Evolutionary conservation across 371 early-diverging fungal species (phyloP).

Genomic region (Mortierella sp.): DNA sequence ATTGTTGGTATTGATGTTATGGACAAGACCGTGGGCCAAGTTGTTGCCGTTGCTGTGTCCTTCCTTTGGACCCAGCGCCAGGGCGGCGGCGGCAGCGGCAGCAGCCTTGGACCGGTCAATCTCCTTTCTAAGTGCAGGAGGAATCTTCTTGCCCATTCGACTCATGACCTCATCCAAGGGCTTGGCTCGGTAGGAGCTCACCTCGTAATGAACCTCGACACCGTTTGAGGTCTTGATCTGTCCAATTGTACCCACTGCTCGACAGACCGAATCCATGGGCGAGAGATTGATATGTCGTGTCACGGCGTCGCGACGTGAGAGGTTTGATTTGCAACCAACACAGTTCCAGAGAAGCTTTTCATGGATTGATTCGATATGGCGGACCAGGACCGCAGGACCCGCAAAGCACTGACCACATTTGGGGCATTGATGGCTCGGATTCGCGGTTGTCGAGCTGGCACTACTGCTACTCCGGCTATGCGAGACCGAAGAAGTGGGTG

Average conservation of each 20-base stretch:
- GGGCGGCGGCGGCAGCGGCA: slow-evolving; percentile 8
- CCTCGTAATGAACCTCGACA: slow-evolving; percentile 36
- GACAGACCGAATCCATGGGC: slow-evolving; percentile 49
- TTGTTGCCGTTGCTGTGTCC: neutral
- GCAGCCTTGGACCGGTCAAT: slow-evolving; percentile 43
- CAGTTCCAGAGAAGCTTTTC: slow-evolving; percentile 51
- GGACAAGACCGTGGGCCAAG: neutral
- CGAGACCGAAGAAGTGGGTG: neutral
- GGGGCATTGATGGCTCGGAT: slow-evolving; percentile 38
- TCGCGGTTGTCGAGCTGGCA: slow-evolving; percentile 7
- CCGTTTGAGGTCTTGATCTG: slow-evolving; percentile 47
- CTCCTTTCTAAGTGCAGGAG: slow-evolving; percentile 36
- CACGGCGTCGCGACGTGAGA: slow-evolving; percentile 46
- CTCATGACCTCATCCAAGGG: slow-evolving; percentile 51
- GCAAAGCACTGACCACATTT: slow-evolving; percentile 45
- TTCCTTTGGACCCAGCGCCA: neutral
- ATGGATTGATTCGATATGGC: slow-evolving; percentile 51
- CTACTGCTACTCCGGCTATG: neutral
- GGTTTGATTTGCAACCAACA: slow-evolving; percentile 47
- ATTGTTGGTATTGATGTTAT: neutral
- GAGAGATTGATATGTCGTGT: slow-evolving; percentile 49
- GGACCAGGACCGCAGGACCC: slow-evolving; percentile 45
- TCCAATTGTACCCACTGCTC: slow-evolving; percentile 39
- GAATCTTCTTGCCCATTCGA: slow-evolving; percentile 52
- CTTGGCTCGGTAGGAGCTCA: slow-evolving; percentile 42